These are phyloP conservation scores for Ascochyta fabae DNA, from an alignment of 2,329 filamentous ascomycete genomes.

Conservation along the genomic window DNA sequence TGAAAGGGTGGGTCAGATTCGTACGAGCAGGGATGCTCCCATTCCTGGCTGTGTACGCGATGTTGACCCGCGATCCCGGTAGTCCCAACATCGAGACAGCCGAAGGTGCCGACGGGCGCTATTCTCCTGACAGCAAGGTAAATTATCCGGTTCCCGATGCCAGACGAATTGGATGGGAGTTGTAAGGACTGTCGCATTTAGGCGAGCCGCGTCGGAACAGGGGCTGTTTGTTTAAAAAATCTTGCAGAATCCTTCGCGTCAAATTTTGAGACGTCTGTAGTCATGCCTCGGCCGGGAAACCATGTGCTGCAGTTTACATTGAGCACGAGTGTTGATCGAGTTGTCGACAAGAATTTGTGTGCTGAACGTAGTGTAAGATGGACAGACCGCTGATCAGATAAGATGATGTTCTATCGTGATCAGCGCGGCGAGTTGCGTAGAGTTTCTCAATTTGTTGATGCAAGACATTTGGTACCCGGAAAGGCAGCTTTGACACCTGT, in stretches of 20 bases:
- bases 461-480: background rate
- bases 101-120: constrained; percentile 1
- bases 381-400: constrained; percentile 1
- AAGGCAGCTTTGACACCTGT: background rate
- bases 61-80: constrained; percentile 1
- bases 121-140: constrained; percentile 9
- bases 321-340: background rate
- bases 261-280: constrained; percentile 1
- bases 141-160: background rate
- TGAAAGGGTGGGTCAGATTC: constrained; percentile 4
- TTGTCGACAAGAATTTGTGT: background rate
- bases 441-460: background rate
- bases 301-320: background rate
- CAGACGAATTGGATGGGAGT: background rate
- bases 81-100: constrained; percentile 1
- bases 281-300: background rate
- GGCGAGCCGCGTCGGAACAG: constrained; percentile 1
- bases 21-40: constrained; percentile 3
- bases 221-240: background rate
- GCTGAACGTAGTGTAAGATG: constrained; percentile 2
- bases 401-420: constrained; percentile 5
- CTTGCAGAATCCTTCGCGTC: constrained; percentile 7
- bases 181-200: background rate
- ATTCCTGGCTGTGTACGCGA: background rate
- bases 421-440: background rate